These are phyloP conservation scores for Penicillium nordicum DNA, from an alignment of 2,329 filamentous ascomycete genomes.

Conservation along the genomic window DNA sequence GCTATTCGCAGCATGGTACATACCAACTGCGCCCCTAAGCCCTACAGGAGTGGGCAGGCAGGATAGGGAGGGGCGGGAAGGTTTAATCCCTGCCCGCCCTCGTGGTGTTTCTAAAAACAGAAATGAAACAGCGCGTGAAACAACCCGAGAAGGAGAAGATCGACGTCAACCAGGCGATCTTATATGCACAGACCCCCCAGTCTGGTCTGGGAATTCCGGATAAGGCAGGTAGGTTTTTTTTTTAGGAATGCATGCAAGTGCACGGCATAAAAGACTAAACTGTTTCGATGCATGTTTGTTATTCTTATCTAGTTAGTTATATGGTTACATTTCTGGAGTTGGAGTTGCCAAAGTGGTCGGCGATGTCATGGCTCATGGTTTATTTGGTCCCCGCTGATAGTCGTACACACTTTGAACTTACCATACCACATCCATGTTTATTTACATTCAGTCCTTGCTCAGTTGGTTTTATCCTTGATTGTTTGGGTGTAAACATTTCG, in stretches of 20 bases:
- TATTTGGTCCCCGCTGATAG: conserved; percentile 6
- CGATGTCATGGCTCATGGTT: conserved; percentile 9
- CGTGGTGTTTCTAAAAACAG: conserved; percentile 16
- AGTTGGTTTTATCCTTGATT: not conserved
- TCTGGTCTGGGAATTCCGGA: not conserved
- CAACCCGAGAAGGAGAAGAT: not conserved
- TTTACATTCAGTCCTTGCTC: not conserved
- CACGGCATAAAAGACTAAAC: not conserved
- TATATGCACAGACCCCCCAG: not conserved
- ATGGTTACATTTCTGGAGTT: not conserved
- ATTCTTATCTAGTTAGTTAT: not conserved
- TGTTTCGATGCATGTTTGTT: not conserved
- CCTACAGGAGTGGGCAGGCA: not conserved
- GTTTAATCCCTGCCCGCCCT: conserved; percentile 8
- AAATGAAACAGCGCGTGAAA: not conserved
- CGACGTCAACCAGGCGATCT: not conserved
- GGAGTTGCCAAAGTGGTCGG: not conserved
- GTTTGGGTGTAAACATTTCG: not conserved
- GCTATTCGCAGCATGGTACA: not conserved
- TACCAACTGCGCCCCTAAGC: not conserved
- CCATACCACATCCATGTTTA: not conserved
- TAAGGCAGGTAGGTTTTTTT: not conserved
- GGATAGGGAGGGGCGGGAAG: not conserved
- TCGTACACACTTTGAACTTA: not conserved
- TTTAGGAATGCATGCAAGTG: not conserved